These are phyloP conservation scores for Penicillium sp. DNA, from an alignment of 2,329 filamentous ascomycete species.

Conservation along the genomic window DNA sequence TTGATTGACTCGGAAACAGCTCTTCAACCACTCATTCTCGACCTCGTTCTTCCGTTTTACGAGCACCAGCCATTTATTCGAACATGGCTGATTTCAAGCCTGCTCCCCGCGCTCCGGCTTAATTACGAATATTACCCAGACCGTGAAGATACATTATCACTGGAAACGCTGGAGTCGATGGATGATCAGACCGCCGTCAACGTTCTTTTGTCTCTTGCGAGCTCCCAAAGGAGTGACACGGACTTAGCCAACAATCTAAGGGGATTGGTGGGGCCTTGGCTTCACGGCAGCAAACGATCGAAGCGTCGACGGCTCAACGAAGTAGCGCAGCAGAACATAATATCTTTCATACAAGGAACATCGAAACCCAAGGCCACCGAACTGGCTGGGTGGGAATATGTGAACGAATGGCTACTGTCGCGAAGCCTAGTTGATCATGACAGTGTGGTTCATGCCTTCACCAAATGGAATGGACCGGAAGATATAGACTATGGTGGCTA, in stretches of 20 bases:
- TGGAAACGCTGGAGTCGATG: conserved; percentile 54
- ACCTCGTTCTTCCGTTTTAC: conserved; percentile 59
- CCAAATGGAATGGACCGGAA: conserved; percentile 58
- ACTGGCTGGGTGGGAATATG: conserved; percentile 53
- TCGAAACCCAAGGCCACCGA: conserved; percentile 20
- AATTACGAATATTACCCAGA: conserved; percentile 62
- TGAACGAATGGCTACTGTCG: conserved; percentile 59
- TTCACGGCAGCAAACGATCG: conserved; percentile 55
- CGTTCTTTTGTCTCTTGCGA: conserved; percentile 49
- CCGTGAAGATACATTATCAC: conserved; percentile 42
- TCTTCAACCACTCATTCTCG: conserved; percentile 54
- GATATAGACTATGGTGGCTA: conserved; percentile 60
- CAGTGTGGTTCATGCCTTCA: conserved; percentile 50
- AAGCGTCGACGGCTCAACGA: conserved; percentile 53
- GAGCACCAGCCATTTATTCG: conserved; percentile 51
- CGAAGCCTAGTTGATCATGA: conserved; percentile 52
- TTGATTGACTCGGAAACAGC: conserved; percentile 59
- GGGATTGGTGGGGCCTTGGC: conserved; percentile 61
- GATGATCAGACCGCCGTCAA: conserved; percentile 53
- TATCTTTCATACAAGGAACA: conserved; percentile 25
- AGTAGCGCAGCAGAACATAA: conserved; percentile 25
- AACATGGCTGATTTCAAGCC: conserved; percentile 59
- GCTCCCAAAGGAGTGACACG: conserved; percentile 33
- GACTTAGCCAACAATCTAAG: conserved; percentile 55
- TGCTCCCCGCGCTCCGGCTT: conserved; percentile 58